A percentile compares a stretch with the other conserved stretches of the same genome.
phyloP scores from a whole-genome alignment of 2,329 filamentous ascomycete species.

The Nemania sp. region DNA sequence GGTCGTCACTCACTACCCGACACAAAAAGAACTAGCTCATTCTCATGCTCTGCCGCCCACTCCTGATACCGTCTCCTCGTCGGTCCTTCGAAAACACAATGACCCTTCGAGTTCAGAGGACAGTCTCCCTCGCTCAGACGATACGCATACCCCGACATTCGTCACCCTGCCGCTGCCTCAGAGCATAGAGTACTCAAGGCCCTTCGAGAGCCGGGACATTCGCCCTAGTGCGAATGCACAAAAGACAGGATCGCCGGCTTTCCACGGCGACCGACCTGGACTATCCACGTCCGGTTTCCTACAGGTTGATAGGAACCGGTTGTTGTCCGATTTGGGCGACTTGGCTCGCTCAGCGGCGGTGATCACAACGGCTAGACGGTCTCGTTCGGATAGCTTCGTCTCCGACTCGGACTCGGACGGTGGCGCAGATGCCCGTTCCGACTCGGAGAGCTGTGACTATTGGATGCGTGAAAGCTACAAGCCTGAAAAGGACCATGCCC shows the following conservation, averaged over 20 bases:
- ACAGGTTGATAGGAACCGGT: slow-evolving; percentile 35
- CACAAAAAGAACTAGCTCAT: slow-evolving; percentile 45
- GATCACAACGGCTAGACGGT: slow-evolving; percentile 46
- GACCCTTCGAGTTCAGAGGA: slow-evolving; percentile 33
- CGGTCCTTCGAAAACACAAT: slow-evolving; percentile 47
- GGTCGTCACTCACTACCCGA: slow-evolving; percentile 52
- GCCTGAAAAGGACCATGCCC: slow-evolving; percentile 36
- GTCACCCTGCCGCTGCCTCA: slow-evolving; percentile 29
- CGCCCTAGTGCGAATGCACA: slow-evolving; percentile 25
- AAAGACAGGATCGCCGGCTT: slow-evolving; percentile 39
- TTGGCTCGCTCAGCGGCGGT: slow-evolving; percentile 50
- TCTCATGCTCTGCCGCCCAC: slow-evolving; percentile 58
- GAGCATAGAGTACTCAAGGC: slow-evolving; percentile 35
- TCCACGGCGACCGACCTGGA: slow-evolving; percentile 39
- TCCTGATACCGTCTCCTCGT: slow-evolving; percentile 62
- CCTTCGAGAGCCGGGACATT: slow-evolving; percentile 27
- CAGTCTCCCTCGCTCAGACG: slow-evolving; percentile 28
- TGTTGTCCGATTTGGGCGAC: slow-evolving; percentile 30
- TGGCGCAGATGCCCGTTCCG: slow-evolving; percentile 44
- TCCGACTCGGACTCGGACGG: slow-evolving; percentile 50
- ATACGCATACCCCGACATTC: slow-evolving; percentile 18
- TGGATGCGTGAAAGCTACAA: slow-evolving; percentile 61
- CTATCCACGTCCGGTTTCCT: slow-evolving; percentile 22
- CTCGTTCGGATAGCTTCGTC: slow-evolving; percentile 48
- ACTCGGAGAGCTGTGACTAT: slow-evolving; percentile 55